A percentile compares a stretch with the other conserved stretches of the same genome.
These are phyloP conservation scores for Irpex sp. DNA, from an alignment of 1,284 basidiomycete genomes.

Conservation along the genomic window DNA sequence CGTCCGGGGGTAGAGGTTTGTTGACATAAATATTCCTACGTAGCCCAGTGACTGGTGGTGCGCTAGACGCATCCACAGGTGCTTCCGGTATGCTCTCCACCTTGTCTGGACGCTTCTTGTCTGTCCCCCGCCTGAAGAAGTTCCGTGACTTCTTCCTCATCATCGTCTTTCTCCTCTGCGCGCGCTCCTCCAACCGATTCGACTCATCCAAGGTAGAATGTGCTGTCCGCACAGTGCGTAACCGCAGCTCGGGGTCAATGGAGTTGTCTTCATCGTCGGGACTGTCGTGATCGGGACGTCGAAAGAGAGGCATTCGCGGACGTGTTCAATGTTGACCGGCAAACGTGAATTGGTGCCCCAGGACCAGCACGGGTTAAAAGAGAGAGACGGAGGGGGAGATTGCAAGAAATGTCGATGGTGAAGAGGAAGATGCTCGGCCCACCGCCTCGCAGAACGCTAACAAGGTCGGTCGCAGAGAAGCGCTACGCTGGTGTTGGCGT, in stretches of 20 bases:
- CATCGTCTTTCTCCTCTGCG: conserved; percentile 58
- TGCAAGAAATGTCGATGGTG: neutral
- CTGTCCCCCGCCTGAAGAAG: conserved; percentile 52
- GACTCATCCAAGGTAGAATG: conserved; percentile 87
- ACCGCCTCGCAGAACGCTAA: conserved; percentile 6
- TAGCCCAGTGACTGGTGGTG: conserved; percentile 40
- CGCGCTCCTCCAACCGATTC: conserved; percentile 71
- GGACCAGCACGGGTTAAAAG: conserved; percentile 22
- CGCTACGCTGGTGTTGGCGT: conserved; percentile 2
- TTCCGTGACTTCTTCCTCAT: conserved; percentile 44
- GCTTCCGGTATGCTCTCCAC: conserved; percentile 20
- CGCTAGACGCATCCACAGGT: conserved; percentile 14
- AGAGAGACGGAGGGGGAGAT: neutral
- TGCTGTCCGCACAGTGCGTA: conserved; percentile 86
- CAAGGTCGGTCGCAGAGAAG: conserved; percentile 1
- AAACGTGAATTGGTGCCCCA: conserved; percentile 18
- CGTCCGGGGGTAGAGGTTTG: conserved; percentile 54
- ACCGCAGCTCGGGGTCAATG: conserved; percentile 81
- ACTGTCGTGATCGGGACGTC: conserved; percentile 30
- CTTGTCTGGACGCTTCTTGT: conserved; percentile 47
- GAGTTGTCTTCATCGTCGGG: conserved; percentile 51
- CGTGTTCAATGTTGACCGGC: conserved; percentile 10
- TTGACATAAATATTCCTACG: conserved; percentile 85
- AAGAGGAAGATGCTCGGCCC: conserved; percentile 1
- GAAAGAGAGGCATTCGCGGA: conserved; percentile 24